Conservation (phyloP, 139 green algal species). For the Dunaliella primolecta region DNA sequence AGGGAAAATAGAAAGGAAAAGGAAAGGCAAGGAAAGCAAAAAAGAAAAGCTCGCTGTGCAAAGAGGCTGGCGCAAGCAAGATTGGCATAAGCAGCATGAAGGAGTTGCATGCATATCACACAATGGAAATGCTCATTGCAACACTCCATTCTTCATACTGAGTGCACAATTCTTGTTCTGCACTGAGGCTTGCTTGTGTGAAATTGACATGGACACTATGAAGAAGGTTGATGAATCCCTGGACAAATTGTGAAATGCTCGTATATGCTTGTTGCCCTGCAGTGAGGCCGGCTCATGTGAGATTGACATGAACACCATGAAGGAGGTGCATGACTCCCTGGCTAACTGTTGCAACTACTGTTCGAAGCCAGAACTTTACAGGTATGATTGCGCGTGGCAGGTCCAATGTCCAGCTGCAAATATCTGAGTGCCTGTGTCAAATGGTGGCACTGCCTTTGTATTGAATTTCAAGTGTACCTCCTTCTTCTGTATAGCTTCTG, state of each 20-base stretch:
- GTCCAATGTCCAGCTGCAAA: not conserved
- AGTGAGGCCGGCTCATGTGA: constrained; percentile 59
- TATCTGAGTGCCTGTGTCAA: not conserved
- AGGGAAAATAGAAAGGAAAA: no score
- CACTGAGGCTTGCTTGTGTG: constrained; percentile 51
- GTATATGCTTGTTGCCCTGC: no score
- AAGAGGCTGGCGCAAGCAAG: no score
- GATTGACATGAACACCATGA: constrained; percentile 53
- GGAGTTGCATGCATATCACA: no score
- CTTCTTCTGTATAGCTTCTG: no score
- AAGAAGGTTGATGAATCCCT: constrained; percentile 33
- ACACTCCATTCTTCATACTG: not conserved
- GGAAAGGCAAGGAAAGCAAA: no score
- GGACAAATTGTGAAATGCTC: not conserved
- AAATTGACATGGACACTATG: constrained; percentile 58
- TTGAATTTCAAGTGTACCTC: not conserved
- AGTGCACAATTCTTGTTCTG: not conserved
- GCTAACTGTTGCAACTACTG: not conserved
- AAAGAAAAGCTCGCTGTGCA: no score
- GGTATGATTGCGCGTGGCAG: not conserved
- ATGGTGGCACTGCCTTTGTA: not conserved
- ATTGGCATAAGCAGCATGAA: no score
- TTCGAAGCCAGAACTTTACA: not conserved
- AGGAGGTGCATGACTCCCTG: constrained; percentile 35
- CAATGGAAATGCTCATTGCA: no score